These are phyloP conservation scores for Hylodesmum podocarpum DNA, from an alignment of 306 rosid genomes.

Conservation along the genomic window DNA sequence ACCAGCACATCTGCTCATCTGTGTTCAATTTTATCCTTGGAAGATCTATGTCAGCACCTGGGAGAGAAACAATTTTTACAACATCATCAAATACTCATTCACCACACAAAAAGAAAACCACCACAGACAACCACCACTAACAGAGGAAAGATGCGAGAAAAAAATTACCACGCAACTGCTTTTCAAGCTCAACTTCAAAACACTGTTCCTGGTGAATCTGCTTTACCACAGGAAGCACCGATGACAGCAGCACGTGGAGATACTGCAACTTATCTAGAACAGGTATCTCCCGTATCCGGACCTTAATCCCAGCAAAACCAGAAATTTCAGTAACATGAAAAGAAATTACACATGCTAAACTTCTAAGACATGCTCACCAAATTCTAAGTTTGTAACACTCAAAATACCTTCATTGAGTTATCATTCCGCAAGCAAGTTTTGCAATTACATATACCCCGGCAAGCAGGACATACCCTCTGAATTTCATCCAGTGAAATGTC, in stretches of 20 bases:
- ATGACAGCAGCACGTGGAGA: slow-evolving; percentile 73
- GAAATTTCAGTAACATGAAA: slow-evolving; percentile 23
- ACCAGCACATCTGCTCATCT: slow-evolving; percentile 99
- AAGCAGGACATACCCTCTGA: slow-evolving; percentile 86
- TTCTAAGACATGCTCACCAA: slow-evolving; percentile 14
- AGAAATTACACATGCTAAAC: slow-evolving; percentile 15
- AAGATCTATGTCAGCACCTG: slow-evolving; percentile 81
- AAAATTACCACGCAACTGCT: slow-evolving; percentile 65
- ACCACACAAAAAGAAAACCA: neutral
- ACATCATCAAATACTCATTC: slow-evolving; percentile 29
- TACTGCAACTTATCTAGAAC: slow-evolving; percentile 76
- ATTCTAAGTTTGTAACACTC: neutral
- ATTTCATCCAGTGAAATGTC: slow-evolving; percentile 69
- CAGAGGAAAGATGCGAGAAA: slow-evolving; percentile 15
- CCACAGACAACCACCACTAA: slow-evolving; percentile 23
- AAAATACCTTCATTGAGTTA: slow-evolving; percentile 83
- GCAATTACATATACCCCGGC: slow-evolving; percentile 88
- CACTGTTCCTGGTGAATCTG: slow-evolving; percentile 81
- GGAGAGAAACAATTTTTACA: slow-evolving; percentile 30
- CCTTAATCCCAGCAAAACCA: slow-evolving; percentile 53
- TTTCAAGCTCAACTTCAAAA: slow-evolving; percentile 88
- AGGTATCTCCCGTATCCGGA: slow-evolving; percentile 82
- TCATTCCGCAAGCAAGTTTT: slow-evolving; percentile 78
- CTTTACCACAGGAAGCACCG: slow-evolving; percentile 91
- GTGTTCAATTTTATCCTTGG: slow-evolving; percentile 84